Base-by-base conservation (phyloP, 2,329 filamentous ascomycete species). In the Thermothelomyces thermophilus region DNA sequence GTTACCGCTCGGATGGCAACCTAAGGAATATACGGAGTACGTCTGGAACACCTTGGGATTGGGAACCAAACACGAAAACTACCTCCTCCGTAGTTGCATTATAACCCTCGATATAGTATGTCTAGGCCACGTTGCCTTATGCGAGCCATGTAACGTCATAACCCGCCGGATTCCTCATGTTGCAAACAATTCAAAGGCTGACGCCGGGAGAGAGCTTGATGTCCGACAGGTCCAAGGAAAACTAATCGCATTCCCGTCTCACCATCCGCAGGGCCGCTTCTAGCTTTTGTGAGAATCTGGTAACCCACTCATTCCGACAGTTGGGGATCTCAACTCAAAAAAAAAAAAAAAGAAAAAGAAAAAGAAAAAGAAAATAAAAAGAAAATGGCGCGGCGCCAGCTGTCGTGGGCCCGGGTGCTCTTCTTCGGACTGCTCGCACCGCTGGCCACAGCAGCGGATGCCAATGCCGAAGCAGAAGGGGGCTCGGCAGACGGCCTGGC, bases 121-220 rank as follows among this genome's bases (percentile, higher is more conserved):
- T 53, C 50, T 52, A 56, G 52, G 57, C 56, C 57, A 59, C 57
- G 57, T 59, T 56, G 56, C 57, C 50, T 50, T 41, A 54, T 52
- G 16, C 39, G 24, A 22, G 16, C 19, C 10, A 34, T 31, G 47
- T 26, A 41, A 35, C 30, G 19, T 28, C 28, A 41, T 34, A 46
- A 42, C 39, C n/a, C 24, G 10, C 17, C 10, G 8, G 14, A 3
- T n/a, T n/a, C 28, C n/a, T 35, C 20, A 33, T 13, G 30, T n/a
- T 14, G n/a, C 20, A 2, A 42, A 31, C 19, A 20, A 14, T 3
- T 3, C 14, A 16, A 36, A 19, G 16, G 5, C 34, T 20, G 34
- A 13, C n/a, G 8, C 30, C 5, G 13, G 14, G 16, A 16, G 10
- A 35, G 4, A 13, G 14, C 13, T 6, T 7, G 33, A 16, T 8